Evolutionary conservation across 768 basidiomycete species (phyloP), one percentile per base, ranked within the genome.

Genomic region (Leucocoprinus leucothites): DNA sequence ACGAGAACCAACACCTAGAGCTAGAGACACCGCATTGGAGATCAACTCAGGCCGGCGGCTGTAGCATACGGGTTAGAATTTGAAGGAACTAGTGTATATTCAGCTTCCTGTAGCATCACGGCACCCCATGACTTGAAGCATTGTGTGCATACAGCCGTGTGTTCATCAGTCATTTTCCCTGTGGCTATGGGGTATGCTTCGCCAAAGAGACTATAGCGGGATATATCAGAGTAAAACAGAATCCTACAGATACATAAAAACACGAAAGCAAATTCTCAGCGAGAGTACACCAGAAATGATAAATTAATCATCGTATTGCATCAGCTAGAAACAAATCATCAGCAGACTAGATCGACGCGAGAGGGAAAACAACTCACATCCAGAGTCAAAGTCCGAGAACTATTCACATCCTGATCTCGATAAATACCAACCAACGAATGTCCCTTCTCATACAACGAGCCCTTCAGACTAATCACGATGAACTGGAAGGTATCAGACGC

Each of bases 391-490:
- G 92, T 92, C 52, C 87, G 79, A 3, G 95, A 97, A 63, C 92
- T 94, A 63, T 96, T 96, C 57, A 92, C 82, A 9, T 92, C 92
- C 64, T 98, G 95, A 63, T 97, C 94, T 16, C 95, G 84, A 69
- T 94, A 94, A 35, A 97, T 93, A 3, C 95, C 95, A 22, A 98
- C 94, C 42, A 98, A 77, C 1, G 93, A 92, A 59, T 92, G 82
- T 9, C 94, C 91, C 16, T 86, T 83, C 67, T 96, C 94, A 62
- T 95, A 96, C 58, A 98, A 71, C 0, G 94, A 92, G 41, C 88
- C 89, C 70, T 98, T 98, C 68, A 98, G 77, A 67, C 93, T 94
- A 75, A 99, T 99, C 53, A 98, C 95, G 56, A 99, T 84, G 69
- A 98, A 98, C 68, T 98, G 95, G 79, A 98, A 96, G 1, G 76